Base-by-base conservation (phyloP, 306 rosid species). In the Potentilla sterilis region DNA sequence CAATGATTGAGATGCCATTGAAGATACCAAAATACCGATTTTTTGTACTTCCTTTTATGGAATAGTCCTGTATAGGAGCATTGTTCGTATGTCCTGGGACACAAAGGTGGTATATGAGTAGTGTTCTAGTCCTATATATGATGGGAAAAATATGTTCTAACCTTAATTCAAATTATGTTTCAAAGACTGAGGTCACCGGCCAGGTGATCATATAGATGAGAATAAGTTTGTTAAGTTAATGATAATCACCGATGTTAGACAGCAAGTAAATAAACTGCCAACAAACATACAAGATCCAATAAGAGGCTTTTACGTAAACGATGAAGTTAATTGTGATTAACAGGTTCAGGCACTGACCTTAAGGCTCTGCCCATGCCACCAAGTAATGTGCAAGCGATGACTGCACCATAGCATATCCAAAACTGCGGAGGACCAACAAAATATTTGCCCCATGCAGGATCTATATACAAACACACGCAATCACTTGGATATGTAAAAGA, bases 281-380 rank as follows among this genome's bases (percentile, higher is more conserved):
- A 24, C 63, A 42, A 43, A 51, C 22, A 51, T 16, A 49, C 5
- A 51, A 51, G 21, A 16, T 51, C 9, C 21, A 51, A 18, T 51
- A 16, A 49, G 57, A 16, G 57, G 57, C 22, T 48, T 46, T n/a
- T n/a, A n/a, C n/a, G n/a, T n/a, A n/a, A n/a, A n/a, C n/a, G n/a
- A n/a, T n/a, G n/a, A n/a, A n/a, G n/a, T n/a, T n/a, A n/a, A n/a
- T n/a, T 41, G 44, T 47, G 51, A 47, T 46, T 11, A 46, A 47
- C 6, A 54, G 14, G 10, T 55, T 55, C 14, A 9, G 24, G 28
- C 62, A 55, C 34, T 9, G 62, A 55, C 97, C 88, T 89, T 89
- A 28, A 91, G 89, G 81, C 88, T 85, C 73, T 85, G 89, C 43
- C n/a, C n/a, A n/a, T n/a, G n/a, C 98, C 97, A 77, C 96, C 98